A percentile compares a stretch with the other conserved stretches of the same genome.
Conservation (phyloP, 768 basidiomycete species). For the Tremella fuciformis region DNA sequence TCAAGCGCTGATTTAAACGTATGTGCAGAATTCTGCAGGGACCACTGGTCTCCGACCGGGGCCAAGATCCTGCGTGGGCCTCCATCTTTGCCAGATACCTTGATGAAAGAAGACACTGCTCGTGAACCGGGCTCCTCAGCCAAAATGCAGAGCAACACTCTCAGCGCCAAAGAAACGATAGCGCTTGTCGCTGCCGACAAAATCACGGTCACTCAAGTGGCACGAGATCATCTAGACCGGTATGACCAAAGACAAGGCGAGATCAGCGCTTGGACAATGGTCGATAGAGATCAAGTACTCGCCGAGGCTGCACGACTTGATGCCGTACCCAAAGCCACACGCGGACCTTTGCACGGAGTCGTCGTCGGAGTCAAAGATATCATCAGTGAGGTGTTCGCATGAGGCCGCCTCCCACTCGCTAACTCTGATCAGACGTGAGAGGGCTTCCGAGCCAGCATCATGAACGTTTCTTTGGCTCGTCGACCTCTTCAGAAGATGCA, state of each 20-base stretch:
- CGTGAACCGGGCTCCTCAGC: too few species aligned
- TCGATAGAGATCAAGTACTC: slow-evolving; percentile 21
- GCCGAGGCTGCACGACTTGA: slow-evolving; percentile 28
- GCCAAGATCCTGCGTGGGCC: too few species aligned
- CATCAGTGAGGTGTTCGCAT: slow-evolving; percentile 31
- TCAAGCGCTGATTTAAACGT: too few species aligned
- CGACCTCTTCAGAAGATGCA: slow-evolving; percentile 35
- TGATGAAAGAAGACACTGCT: too few species aligned
- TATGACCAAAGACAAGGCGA: slow-evolving; percentile 26
- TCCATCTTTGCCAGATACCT: too few species aligned
- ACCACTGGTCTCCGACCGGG: too few species aligned
- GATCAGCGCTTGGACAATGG: slow-evolving; percentile 32
- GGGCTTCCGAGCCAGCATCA: slow-evolving; percentile 49
- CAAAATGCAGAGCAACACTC: slow-evolving; percentile 16
- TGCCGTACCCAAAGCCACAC: slow-evolving; percentile 21
- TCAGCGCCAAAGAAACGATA: slow-evolving; percentile 29
- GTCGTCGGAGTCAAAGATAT: slow-evolving; percentile 41
- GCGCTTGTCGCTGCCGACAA: slow-evolving; percentile 18
- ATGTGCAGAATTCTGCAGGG: too few species aligned
- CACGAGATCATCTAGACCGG: slow-evolving; percentile 23
- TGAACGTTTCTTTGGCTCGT: slow-evolving; percentile 40
- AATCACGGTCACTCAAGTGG: slow-evolving; percentile 26
- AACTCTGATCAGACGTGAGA: too few species aligned
- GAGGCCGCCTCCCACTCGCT: too few species aligned
- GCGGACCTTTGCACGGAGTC: slow-evolving; percentile 33